These are phyloP conservation scores for Oryza punctata DNA, from an alignment of 176 grass and related monocot species.

Conservation along the genomic window DNA sequence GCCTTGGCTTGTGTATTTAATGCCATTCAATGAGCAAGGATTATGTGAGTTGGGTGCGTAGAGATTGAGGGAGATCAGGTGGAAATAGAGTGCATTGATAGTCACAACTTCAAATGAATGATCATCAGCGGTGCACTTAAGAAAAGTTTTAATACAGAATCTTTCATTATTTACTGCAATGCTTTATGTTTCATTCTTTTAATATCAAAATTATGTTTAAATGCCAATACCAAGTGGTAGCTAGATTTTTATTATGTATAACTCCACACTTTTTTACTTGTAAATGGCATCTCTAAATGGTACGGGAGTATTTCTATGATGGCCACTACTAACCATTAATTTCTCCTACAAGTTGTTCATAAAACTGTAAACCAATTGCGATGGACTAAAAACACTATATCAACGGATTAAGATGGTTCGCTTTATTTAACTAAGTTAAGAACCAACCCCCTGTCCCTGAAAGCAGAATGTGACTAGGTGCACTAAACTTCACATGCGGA, in stretches of 20 bases:
- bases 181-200: background rate
- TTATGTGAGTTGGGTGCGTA: background rate
- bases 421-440: too few relatives aligned
- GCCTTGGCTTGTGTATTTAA: slow-evolving; percentile 52
- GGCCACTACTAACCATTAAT: too few relatives aligned
- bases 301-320: too few relatives aligned
- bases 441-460: too few relatives aligned
- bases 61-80: background rate
- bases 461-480: too few relatives aligned
- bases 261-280: too few relatives aligned
- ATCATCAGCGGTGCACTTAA: background rate
- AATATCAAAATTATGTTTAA: background rate
- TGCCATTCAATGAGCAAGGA: slow-evolving; percentile 46
- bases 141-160: background rate
- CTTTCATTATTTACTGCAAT: background rate
- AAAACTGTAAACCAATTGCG: too few relatives aligned
- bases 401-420: too few relatives aligned
- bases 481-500: too few relatives aligned
- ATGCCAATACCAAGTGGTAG: background rate
- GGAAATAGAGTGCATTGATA: background rate
- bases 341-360: too few relatives aligned
- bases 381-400: too few relatives aligned
- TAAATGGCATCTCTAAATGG: background rate
- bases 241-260: background rate
- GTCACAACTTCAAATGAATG: background rate